These are phyloP conservation scores for Aspergillus niger DNA, from an alignment of 2,329 filamentous ascomycete genomes.

Conservation along the genomic window DNA sequence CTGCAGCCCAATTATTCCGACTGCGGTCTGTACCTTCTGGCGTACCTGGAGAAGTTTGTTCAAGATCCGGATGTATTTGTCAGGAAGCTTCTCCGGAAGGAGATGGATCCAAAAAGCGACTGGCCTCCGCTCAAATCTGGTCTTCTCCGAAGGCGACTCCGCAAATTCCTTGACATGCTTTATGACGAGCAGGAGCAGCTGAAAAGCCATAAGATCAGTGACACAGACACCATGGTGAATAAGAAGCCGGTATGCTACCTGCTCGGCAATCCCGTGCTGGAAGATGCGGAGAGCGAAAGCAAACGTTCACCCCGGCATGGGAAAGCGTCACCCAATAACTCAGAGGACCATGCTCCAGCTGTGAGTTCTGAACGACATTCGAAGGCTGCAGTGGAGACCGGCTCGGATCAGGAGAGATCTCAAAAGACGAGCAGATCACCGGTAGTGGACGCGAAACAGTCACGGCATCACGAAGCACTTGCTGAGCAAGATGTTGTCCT, in stretches of 20 bases:
- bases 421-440: background rate
- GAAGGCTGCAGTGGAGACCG: background rate
- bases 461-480: background rate
- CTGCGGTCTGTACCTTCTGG: slow-evolving; percentile 83
- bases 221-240: slow-evolving; percentile 37
- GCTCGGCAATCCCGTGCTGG: slow-evolving; percentile 22
- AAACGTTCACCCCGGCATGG: background rate
- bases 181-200: slow-evolving; percentile 58
- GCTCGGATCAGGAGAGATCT: background rate
- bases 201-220: slow-evolving; percentile 38
- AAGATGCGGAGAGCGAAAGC: background rate
- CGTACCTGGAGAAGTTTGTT: slow-evolving; percentile 82
- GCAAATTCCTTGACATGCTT: slow-evolving; percentile 65
- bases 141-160: slow-evolving; percentile 65
- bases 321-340: too few relatives aligned
- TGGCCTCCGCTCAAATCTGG: slow-evolving; percentile 59
- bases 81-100: slow-evolving; percentile 63
- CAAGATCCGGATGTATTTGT: slow-evolving; percentile 72
- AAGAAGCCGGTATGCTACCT: slow-evolving; percentile 35
- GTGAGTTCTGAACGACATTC: background rate
- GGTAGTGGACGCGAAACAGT: background rate
- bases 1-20: slow-evolving; percentile 82
- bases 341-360: background rate
- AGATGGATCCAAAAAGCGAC: slow-evolving; percentile 59
- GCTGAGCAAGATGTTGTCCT: slow-evolving; percentile 22